phyloP scores from a whole-genome alignment of 2,329 filamentous ascomycete species.

The Aureobasidium uvarum region DNA sequence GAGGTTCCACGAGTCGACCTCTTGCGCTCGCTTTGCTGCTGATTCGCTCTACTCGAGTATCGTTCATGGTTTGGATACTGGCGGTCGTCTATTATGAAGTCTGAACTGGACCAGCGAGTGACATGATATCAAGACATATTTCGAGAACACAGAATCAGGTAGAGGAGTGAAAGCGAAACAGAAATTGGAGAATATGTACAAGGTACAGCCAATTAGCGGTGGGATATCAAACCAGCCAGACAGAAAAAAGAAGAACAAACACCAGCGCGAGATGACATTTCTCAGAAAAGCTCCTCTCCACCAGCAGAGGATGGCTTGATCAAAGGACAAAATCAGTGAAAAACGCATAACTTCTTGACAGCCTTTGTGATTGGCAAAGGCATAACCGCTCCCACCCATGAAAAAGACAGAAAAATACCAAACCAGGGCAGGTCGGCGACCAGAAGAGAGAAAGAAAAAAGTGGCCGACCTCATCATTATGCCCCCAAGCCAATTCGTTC shows the following conservation, averaged over 20 bases:
- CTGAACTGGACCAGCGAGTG: too few relatives aligned
- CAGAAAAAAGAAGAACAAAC: not conserved
- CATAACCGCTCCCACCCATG: not conserved
- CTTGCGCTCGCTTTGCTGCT: not conserved
- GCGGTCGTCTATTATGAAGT: too few relatives aligned
- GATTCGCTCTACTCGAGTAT: not conserved
- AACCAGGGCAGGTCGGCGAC: conserved; percentile 21
- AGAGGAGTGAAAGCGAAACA: not conserved
- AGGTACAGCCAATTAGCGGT: conserved; percentile 10
- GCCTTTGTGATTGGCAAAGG: conserved; percentile 18
- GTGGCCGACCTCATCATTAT: conserved; percentile 21
- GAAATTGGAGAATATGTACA: conserved; percentile 19
- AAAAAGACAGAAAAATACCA: not conserved
- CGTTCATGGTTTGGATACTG: not conserved
- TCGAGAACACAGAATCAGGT: too few relatives aligned
- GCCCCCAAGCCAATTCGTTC: conserved; percentile 8
- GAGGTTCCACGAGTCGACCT: not conserved
- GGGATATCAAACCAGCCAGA: conserved; percentile 6
- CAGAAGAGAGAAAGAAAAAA: not conserved
- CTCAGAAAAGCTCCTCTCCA: not conserved
- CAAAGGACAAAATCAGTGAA: not conserved
- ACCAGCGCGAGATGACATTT: not conserved
- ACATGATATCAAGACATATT: too few relatives aligned
- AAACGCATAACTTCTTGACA: conserved; percentile 13
- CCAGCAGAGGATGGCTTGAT: not conserved